phyloP scores from a whole-genome alignment of 23 red algal species.

The Gracilariopsis chorda region DNA sequence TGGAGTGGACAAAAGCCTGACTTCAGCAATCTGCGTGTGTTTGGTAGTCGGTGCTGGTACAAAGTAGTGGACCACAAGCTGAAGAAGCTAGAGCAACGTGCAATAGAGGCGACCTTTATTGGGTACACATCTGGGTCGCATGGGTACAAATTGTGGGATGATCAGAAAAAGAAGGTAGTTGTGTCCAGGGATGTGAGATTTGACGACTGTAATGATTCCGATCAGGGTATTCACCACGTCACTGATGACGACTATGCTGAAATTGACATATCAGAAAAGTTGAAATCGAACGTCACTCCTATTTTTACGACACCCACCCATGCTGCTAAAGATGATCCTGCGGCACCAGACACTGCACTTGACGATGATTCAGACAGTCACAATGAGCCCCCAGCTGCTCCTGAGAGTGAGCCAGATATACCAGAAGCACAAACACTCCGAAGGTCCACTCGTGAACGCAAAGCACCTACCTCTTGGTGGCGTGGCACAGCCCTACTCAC shows the following conservation, averaged over 20 bases:
- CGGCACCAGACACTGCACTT: no score
- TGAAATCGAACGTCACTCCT: no score
- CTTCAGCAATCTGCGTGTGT: constrained; percentile 1
- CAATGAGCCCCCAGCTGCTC: not conserved
- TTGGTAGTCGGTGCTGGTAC: constrained; percentile 21
- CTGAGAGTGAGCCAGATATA: not conserved
- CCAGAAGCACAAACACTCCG: not conserved
- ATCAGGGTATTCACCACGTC: not conserved
- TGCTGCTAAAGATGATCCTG: no score
- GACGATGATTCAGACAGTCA: not conserved
- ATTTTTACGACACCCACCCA: no score
- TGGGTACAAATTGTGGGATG: constrained; percentile 28
- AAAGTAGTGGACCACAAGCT: constrained; percentile 17
- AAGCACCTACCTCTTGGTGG: not conserved
- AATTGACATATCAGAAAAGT: no score
- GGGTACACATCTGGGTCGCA: not conserved
- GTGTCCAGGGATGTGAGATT: constrained; percentile 13
- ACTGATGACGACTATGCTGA: not conserved
- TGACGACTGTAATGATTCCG: not conserved
- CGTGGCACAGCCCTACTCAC: not conserved
- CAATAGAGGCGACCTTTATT: not conserved
- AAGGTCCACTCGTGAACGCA: not conserved
- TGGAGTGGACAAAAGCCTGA: not conserved
- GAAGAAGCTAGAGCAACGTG: not conserved
- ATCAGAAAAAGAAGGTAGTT: not conserved